Conservation (phyloP, 805 yeast genomes). For the Kuraishia cidri region DNA sequence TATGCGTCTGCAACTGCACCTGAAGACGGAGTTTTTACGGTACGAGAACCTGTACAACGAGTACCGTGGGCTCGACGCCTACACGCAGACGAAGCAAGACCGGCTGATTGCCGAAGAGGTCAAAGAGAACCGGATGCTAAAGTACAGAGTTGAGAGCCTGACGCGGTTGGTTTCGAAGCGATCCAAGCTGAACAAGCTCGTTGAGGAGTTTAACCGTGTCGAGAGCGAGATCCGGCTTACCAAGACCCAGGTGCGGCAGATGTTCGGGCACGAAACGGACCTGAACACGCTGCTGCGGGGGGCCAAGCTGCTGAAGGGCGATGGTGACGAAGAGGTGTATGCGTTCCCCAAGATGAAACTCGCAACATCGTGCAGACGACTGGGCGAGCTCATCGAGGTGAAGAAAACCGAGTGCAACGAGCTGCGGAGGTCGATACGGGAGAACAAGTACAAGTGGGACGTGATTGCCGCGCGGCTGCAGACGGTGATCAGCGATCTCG, state of each 20-base stretch:
- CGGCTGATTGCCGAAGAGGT: slow-evolving; percentile 11
- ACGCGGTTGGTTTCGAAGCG: slow-evolving; percentile 13
- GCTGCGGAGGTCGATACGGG: slow-evolving; percentile 1
- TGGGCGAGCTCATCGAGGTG: background rate
- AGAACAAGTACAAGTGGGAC: slow-evolving; percentile 2
- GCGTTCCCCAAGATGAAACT: slow-evolving; percentile 5
- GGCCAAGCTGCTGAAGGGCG: slow-evolving; percentile 11
- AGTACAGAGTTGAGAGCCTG: slow-evolving; percentile 11
- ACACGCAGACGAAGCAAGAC: slow-evolving; percentile 9
- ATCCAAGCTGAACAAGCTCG: slow-evolving; percentile 12
- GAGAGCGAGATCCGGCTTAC: slow-evolving; percentile 12
- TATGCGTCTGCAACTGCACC: slow-evolving; percentile 9
- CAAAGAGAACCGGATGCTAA: slow-evolving; percentile 11
- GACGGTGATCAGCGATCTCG: background rate
- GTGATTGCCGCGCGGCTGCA: background rate
- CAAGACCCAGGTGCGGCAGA: slow-evolving; percentile 11
- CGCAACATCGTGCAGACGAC: background rate
- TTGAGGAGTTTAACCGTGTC: slow-evolving; percentile 12
- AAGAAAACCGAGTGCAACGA: slow-evolving; percentile 1
- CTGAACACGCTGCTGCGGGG: slow-evolving; percentile 10
- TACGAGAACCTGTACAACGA: slow-evolving; percentile 8
- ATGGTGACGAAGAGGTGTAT: slow-evolving; percentile 10
- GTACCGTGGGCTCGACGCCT: slow-evolving; percentile 9
- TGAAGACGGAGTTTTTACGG: slow-evolving; percentile 11
- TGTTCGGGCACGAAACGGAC: slow-evolving; percentile 18